These are phyloP conservation scores for Ophiostoma himal-ulmi DNA, from an alignment of 2,329 filamentous ascomycete genomes.

Conservation along the genomic window DNA sequence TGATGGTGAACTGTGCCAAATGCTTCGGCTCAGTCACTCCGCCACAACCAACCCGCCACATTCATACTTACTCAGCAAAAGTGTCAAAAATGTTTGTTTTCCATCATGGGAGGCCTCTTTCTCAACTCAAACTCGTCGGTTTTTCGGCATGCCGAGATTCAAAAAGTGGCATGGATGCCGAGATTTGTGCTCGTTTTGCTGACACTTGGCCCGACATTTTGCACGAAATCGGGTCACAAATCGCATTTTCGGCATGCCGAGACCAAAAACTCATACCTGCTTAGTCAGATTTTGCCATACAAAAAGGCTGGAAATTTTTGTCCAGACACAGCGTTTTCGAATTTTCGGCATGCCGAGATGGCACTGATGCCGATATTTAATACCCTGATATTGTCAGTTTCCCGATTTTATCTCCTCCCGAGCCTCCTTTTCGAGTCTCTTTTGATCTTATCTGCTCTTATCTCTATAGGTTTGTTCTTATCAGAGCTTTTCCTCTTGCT, in stretches of 20 bases:
- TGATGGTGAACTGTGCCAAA: neutral
- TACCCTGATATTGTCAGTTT: neutral
- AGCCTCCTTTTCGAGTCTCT: neutral
- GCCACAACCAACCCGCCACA: neutral
- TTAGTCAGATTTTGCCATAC: neutral
- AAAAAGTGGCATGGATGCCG: neutral
- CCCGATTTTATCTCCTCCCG: neutral
- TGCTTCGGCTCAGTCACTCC: neutral
- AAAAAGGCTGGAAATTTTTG: neutral
- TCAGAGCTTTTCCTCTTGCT: neutral
- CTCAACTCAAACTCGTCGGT: neutral
- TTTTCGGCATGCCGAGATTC: neutral
- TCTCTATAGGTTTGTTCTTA: neutral
- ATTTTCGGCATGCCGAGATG: constrained; percentile 8
- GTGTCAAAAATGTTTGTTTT: neutral
- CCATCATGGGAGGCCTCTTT: neutral
- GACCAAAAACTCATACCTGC: neutral
- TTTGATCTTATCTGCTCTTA: neutral
- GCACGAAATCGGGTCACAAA: neutral
- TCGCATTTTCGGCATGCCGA: neutral
- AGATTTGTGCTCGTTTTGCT: neutral
- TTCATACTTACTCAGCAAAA: neutral
- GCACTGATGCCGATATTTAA: neutral
- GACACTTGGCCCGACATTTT: neutral
- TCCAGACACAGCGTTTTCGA: neutral